Percentiles rank a stretch among this genome's conserved stretches.
Conservation (phyloP, 108 stramenopile genomes). For the Skeletonema marinoi region DNA sequence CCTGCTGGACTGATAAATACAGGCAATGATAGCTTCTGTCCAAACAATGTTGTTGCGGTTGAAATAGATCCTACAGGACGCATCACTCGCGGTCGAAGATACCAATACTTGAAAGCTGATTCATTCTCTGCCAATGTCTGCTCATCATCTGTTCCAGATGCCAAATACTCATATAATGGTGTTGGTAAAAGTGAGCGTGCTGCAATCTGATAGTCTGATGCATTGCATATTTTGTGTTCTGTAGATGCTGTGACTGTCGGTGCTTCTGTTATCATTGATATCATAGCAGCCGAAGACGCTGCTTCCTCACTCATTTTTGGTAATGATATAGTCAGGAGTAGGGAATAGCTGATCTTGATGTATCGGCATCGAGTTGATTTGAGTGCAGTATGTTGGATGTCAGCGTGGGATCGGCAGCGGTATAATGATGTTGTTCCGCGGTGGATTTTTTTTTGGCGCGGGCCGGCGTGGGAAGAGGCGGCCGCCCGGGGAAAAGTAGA, state of each 20-base stretch:
- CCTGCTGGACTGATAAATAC: constrained; percentile 80
- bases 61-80: constrained; percentile 56
- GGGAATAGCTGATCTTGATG: no score
- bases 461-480: no score
- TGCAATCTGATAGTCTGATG: constrained; percentile 60
- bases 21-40: constrained; percentile 58
- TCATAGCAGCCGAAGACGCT: not conserved
- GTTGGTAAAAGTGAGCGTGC: constrained; percentile 53
- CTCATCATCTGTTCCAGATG: constrained; percentile 80
- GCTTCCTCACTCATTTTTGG: not conserved
- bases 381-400: no score
- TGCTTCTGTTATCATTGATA: no score
- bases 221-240: constrained; percentile 51
- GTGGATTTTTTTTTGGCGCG: no score
- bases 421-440: no score
- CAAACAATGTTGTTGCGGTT: constrained; percentile 57
- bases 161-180: constrained; percentile 72
- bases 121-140: constrained; percentile 69
- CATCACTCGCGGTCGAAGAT: constrained; percentile 78
- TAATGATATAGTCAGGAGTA: not conserved
- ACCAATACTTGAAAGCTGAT: constrained; percentile 64
- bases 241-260: not conserved
- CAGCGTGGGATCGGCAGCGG: no score
- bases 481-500: no score
- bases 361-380: no score